Percentiles rank a stretch among this genome's conserved stretches.
phyloP scores from a whole-genome alignment of 495 filamentous ascomycete species.

The Staphylotrichum tortipilum region DNA sequence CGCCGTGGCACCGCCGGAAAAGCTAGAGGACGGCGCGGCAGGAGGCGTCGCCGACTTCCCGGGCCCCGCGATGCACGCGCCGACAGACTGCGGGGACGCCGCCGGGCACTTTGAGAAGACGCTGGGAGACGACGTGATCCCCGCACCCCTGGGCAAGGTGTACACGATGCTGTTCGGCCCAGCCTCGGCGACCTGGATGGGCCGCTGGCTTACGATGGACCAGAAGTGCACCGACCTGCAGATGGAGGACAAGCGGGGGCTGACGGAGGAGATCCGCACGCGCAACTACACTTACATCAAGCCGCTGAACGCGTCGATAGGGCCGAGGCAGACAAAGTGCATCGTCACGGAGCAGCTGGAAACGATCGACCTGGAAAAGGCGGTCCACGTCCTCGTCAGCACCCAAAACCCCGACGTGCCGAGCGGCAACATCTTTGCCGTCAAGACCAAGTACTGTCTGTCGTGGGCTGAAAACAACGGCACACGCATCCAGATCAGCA shows the following conservation, averaged over 20 bases:
- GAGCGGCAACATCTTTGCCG: constrained; percentile 80
- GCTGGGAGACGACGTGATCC: constrained; percentile 75
- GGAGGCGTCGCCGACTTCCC: constrained; percentile 66
- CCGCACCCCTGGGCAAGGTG: constrained; percentile 84
- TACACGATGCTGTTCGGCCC: constrained; percentile 83
- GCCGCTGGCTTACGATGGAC: constrained; percentile 74
- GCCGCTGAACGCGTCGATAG: constrained; percentile 72
- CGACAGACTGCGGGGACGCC: constrained; percentile 74
- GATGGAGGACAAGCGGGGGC: constrained; percentile 72
- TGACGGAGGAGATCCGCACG: constrained; percentile 62
- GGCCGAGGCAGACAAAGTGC: constrained; percentile 92
- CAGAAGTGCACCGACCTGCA: constrained; percentile 83
- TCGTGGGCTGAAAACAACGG: constrained; percentile 80
- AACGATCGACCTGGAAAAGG: constrained; percentile 76
- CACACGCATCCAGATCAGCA: constrained; percentile 76
- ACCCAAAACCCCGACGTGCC: constrained; percentile 95
- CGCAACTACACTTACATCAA: constrained; percentile 86
- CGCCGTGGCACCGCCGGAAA: constrained; percentile 45
- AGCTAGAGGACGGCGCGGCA: constrained; percentile 46
- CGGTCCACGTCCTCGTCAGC: constrained; percentile 63
- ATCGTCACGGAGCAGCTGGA: constrained; percentile 78
- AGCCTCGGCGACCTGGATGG: constrained; percentile 67
- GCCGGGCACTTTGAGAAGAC: constrained; percentile 74
- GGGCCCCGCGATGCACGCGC: constrained; percentile 71
- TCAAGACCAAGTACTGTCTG: constrained; percentile 90